Base-by-base conservation (phyloP, 2,329 filamentous ascomycete genomes). In the Celoporthe dispersa region DNA sequence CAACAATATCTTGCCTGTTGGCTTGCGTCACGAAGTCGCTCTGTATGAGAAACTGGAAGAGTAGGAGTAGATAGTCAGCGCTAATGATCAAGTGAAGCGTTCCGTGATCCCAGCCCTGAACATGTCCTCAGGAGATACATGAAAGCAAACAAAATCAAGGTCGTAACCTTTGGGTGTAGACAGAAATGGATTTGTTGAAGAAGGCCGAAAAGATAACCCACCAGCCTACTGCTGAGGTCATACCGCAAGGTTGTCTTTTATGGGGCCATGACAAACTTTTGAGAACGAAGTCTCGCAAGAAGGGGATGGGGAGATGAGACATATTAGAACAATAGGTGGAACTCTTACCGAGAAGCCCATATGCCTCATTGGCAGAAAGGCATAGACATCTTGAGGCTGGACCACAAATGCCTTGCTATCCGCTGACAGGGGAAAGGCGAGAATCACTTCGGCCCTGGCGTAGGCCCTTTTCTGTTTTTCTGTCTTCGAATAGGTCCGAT, bases 21-120 rank as follows among this genome's bases (percentile, higher is more conserved):
- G 82, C 84, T 22, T 80, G 74, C 0, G 81, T 85, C 53, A 83
- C 82, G 68, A 86, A 87, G 71, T 87, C 84, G 8, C 82, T 78
- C 11, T 87, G 84, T 14, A 87, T 83, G 1, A 86, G 73, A 59
- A 87, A 86, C 76, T 81, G 83, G 73, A 19, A 16, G 14, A 16
- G 14, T 16, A 19, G 14, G 8, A 28, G 5, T 3, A 19, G 28
- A 8, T 8, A 14, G 53, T 57, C 8, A 57, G 53, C 53, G 33
- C 14, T 28, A 5, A 1, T 33, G 14, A 16, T 57, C 53, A 57
- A 7, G n/a, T 28, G 6, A 28, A 8, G 28, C 16, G 7, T 12
- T 12, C 25, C 9, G 12, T 7, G 11, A 31, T 57, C 12, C 14
- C 6, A 57, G 53, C 2, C 25, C 12, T 8, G 11, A 4, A 31